Evolutionary conservation across 2,329 filamentous ascomycete genomes (phyloP).

Genomic region (Fusarium sulawesiense): DNA sequence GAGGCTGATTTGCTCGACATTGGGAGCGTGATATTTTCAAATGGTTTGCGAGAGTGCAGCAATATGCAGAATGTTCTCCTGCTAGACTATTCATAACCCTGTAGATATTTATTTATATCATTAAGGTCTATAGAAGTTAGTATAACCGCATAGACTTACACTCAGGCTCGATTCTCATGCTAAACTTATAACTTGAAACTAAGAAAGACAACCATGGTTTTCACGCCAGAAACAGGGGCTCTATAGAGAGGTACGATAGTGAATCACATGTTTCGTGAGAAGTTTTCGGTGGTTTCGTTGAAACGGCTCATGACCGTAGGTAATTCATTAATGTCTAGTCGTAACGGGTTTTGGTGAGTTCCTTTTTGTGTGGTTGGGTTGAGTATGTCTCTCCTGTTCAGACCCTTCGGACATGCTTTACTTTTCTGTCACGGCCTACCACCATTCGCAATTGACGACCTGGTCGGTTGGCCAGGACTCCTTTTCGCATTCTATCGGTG

Average conservation of each 20-base stretch:
- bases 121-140: background rate
- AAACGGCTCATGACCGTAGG: slow-evolving; percentile 29
- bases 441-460: slow-evolving; percentile 71
- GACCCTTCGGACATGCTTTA: slow-evolving; percentile 66
- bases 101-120: background rate
- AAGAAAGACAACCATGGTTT: background rate
- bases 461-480: slow-evolving; percentile 63
- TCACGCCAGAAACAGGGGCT: background rate
- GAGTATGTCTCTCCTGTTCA: slow-evolving; percentile 24
- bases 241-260: slow-evolving; percentile 28
- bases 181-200: background rate
- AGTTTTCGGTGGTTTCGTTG: slow-evolving; percentile 16
- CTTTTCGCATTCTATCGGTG: slow-evolving; percentile 67
- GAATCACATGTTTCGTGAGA: slow-evolving; percentile 23
- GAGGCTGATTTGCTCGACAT: slow-evolving; percentile 36
- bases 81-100: background rate
- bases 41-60: slow-evolving; percentile 29
- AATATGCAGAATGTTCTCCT: background rate
- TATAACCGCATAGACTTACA: background rate
- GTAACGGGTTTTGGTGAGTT: slow-evolving; percentile 12
- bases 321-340: slow-evolving; percentile 39
- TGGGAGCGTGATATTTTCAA: slow-evolving; percentile 23
- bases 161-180: background rate
- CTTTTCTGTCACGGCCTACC: slow-evolving; percentile 69
- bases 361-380: slow-evolving; percentile 1